Percentiles rank a stretch among this genome's conserved stretches.
phyloP scores from a whole-genome alignment of 106 monocot genomes.

The Ottelia alismoides region DNA sequence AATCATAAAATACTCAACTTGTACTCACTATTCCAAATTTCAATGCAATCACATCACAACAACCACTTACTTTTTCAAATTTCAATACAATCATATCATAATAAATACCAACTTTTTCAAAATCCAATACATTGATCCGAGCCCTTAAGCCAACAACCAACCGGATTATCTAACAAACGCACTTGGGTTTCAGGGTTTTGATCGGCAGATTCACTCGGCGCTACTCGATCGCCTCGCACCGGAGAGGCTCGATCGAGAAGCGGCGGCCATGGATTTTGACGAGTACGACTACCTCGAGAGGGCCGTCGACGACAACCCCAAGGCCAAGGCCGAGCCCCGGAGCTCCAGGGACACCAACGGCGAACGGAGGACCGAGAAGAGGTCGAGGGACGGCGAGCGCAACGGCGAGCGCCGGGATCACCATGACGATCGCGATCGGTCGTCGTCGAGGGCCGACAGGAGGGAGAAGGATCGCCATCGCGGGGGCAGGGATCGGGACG shows the following conservation, averaged over 20 bases:
- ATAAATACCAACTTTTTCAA: too few relatives aligned
- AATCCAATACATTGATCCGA: too few relatives aligned
- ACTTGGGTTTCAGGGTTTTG: slow-evolving; percentile 4
- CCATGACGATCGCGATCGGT: slow-evolving; percentile 4
- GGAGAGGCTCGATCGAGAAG: background rate
- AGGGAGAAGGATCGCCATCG: slow-evolving; percentile 6
- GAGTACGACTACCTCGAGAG: slow-evolving; percentile 34
- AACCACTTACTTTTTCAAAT: too few relatives aligned
- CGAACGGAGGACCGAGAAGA: too few relatives aligned
- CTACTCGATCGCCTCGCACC: background rate
- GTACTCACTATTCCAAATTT: too few relatives aligned
- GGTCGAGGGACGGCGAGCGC: too few relatives aligned
- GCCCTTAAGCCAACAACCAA: too few relatives aligned
- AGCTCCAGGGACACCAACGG: slow-evolving; percentile 1
- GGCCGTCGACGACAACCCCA: background rate
- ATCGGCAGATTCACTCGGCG: background rate
- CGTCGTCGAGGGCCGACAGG: slow-evolving; percentile 1
- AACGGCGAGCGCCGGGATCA: slow-evolving; percentile 1
- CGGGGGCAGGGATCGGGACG: background rate
- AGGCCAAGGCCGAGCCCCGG: slow-evolving; percentile 2
- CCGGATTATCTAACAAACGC: too few relatives aligned
- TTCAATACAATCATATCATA: too few relatives aligned
- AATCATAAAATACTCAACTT: too few relatives aligned
- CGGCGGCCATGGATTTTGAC: slow-evolving; percentile 21
- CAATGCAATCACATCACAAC: too few relatives aligned